Percentiles rank a stretch among this genome's conserved stretches.
phyloP scores from a whole-genome alignment of 176 grass and related monocot genomes.

The Avena eriantha region DNA sequence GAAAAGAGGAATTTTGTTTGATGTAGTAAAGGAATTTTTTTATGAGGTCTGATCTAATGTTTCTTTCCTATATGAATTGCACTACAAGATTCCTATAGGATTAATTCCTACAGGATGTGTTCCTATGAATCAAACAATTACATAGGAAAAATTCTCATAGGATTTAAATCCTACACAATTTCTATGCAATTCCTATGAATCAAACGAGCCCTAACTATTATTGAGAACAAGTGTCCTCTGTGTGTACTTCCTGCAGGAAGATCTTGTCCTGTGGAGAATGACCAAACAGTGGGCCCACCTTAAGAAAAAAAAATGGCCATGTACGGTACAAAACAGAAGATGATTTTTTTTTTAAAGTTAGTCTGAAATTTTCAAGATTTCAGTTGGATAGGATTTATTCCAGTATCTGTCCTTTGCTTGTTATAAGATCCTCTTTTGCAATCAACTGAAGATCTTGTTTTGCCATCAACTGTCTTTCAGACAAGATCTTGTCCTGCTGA shows the following conservation, averaged over 20 bases:
- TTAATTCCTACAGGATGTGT: no score
- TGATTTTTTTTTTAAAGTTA: not conserved
- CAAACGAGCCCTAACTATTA: no score
- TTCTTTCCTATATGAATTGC: no score
- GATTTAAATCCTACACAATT: no score
- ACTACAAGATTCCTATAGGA: no score
- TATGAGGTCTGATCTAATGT: no score
- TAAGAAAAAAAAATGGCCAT: not conserved
- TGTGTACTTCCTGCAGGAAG: conserved; percentile 34
- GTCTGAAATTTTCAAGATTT: not conserved
- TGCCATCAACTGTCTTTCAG: not conserved
- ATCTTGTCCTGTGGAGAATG: conserved; percentile 17
- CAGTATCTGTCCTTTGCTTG: not conserved
- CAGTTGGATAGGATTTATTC: not conserved
- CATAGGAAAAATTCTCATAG: no score
- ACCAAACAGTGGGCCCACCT: not conserved
- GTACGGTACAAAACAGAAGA: not conserved
- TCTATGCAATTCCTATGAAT: no score
- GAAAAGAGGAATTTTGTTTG: no score
- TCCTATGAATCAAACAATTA: no score
- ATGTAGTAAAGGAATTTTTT: no score
- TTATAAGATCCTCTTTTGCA: conserved; percentile 1
- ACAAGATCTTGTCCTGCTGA: conserved; percentile 44
- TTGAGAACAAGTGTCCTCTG: conserved; percentile 1
- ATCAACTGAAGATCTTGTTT: conserved; percentile 19